Evolutionary conservation across 768 basidiomycete genomes (phyloP), one percentile per base, ranked within the genome.

Genomic region (Brasilioporus rufonigricans): DNA sequence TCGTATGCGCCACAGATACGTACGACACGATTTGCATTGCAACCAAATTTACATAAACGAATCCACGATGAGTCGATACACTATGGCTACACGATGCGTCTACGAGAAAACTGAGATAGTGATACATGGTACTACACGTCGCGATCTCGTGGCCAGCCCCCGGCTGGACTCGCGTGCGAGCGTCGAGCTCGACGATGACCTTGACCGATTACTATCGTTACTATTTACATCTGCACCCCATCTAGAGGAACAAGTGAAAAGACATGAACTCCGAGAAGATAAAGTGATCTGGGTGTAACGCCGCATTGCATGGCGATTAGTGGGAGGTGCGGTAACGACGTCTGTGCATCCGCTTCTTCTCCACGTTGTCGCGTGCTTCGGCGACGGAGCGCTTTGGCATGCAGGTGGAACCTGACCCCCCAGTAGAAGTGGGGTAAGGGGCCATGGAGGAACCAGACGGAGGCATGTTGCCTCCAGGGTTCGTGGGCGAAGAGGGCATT

Each of bases 311-410:
- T 23, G 23, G 38, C 29, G 14, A 21, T 58, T 16, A 66, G 44
- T 65, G 61, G 3, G 52, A 40, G 9, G 36, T 19, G 19, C 56
- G 53, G 29, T 33, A 13, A 18, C 58, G 64, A 13, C 64, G 55
- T 32, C 44, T 56, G 46, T 66, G 58, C 52, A 61, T 63, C 32
- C 64, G 54, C 50, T 52, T 55, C 12, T 18, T n/a, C 8, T 49
- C 23, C 29, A 39, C 52, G 33, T 27, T 13, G 41, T 24, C 1
- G 32, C n/a, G 55, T 14, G 48, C 23, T 13, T 41, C 24, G 7
- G 48, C 7, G n/a, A 24, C 1, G n/a, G 64, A 52, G 2, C 56
- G 64, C 45, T 63, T 66, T 23, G n/a, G 18, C 39, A 7, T 48
- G 39, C 64, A 65, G 0, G 55, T 50, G 2, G 59, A 50, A 10